Evolutionary conservation across 1,284 basidiomycete genomes (phyloP).

Genomic region (Microbotryum silenes-acaulis): DNA sequence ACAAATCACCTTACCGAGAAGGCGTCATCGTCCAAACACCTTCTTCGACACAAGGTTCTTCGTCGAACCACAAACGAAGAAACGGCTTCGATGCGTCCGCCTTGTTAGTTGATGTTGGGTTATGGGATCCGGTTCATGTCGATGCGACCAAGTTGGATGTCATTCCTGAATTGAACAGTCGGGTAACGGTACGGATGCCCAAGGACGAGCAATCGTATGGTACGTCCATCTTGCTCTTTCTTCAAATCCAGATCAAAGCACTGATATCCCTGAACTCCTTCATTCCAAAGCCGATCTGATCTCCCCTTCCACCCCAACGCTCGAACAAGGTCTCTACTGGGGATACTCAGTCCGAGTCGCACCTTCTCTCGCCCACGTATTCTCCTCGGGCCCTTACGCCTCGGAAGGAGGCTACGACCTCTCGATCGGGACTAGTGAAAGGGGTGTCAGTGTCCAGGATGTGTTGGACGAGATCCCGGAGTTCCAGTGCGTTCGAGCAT

Average conservation of each 20-base stretch:
- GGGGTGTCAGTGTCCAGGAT: conserved; percentile 29
- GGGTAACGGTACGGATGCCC: conserved; percentile 34
- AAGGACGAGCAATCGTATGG: no score
- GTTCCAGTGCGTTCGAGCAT: conserved; percentile 5
- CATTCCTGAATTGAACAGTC: conserved; percentile 23
- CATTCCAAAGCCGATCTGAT: conserved; percentile 30
- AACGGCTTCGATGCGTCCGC: not conserved
- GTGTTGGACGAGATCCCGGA: not conserved
- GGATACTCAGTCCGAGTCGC: conserved; percentile 38
- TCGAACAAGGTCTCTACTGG: conserved; percentile 37
- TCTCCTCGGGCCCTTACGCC: conserved; percentile 9
- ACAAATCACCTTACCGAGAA: conserved; percentile 37
- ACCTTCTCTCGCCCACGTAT: conserved; percentile 28
- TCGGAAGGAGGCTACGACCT: conserved; percentile 36
- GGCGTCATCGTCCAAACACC: conserved; percentile 32
- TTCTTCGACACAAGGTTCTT: not conserved
- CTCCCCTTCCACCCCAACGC: conserved; percentile 35
- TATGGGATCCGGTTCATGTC: conserved; percentile 36
- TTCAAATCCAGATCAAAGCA: no score
- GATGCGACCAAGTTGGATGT: conserved; percentile 1
- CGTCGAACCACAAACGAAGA: not conserved
- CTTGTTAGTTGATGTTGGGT: conserved; percentile 36
- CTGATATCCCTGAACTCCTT: not conserved
- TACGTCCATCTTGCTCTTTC: no score
- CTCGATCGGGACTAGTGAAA: conserved; percentile 39